phyloP scores from a whole-genome alignment of 441 rosid species.

The Mallotus repandus region DNA sequence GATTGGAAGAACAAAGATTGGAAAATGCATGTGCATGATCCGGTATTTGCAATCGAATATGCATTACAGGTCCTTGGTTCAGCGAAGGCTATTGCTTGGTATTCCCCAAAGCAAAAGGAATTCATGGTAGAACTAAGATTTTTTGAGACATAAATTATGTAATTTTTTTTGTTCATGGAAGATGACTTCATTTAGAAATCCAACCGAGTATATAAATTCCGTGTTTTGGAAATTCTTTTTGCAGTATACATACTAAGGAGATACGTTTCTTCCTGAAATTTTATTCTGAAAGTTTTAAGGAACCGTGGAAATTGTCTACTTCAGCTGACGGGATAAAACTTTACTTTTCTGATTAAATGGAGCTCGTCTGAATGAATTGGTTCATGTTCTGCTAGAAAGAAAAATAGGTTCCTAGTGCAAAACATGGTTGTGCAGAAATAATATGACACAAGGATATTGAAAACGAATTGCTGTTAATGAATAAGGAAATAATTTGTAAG shows the following conservation, averaged over 20 bases:
- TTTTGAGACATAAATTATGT: constrained; percentile 48
- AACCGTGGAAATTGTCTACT: too few species aligned
- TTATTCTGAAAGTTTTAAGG: too few species aligned
- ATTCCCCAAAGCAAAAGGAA: constrained; percentile 71
- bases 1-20: constrained; percentile 51
- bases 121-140: constrained; percentile 92
- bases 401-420: too few species aligned
- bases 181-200: background rate
- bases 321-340: too few species aligned
- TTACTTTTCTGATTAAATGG: too few species aligned
- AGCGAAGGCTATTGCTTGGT: constrained; percentile 95
- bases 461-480: too few species aligned
- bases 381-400: background rate
- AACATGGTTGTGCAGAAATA: background rate
- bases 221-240: too few species aligned
- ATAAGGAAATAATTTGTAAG: too few species aligned
- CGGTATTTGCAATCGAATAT: constrained; percentile 78
- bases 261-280: too few species aligned
- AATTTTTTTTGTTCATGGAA: background rate
- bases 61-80: constrained; percentile 90
- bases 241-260: too few species aligned
- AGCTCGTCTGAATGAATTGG: too few species aligned
- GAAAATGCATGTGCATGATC: constrained; percentile 41
- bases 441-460: background rate
- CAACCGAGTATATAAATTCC: too few species aligned